Base-by-base conservation (phyloP, 2,329 filamentous ascomycete species). In the Cordyceps sp. region DNA sequence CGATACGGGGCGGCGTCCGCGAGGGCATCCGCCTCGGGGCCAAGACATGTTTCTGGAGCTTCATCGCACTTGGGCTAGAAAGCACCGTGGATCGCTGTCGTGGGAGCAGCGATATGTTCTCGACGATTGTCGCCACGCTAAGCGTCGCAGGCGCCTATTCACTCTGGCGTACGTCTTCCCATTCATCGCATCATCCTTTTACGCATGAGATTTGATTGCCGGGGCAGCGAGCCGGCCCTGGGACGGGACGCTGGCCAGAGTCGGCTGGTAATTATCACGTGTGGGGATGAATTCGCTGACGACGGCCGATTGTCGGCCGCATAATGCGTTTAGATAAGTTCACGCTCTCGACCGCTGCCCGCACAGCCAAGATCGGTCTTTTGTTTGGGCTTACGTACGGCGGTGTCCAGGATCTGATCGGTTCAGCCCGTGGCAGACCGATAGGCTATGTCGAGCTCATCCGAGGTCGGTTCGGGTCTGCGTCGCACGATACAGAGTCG, bases 81-180 rank as follows among this genome's bases (percentile, higher is more conserved):
- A 81, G 88, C 53, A 76, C 81, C 34, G 76, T 93, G 31, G 44
- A 46, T 30, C 64, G 75, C 6, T 76, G 75, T 42, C 64, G 74
- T 31, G 68, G 69, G 27, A 62, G 64, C 34, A 72, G 74, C 50
- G 88, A 96, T 54, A 75, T 85, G 46, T 49, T 83, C 44, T 88
- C 79, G 40, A 93, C 82, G 1, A 72, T 84, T 6, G 65, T 86
- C 36, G 85, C 90, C 18, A 86, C 82, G 29, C 60, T 93, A 51
- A 79, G 80, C 0, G 78, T 90, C 23, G 83, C 86, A 1, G 88
- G 88, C 3, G 66, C 75, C 8, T 94, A 93, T 62, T 93, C 85
- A 50, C 59, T 85, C 36, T 79, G 81, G 71, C 81, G 84, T 86
- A 65, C 50, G 77, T 62, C 30, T 26, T 30, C 3, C 21, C 27